phyloP scores from a whole-genome alignment of 257 asterid species.

The Fraxinus americana region DNA sequence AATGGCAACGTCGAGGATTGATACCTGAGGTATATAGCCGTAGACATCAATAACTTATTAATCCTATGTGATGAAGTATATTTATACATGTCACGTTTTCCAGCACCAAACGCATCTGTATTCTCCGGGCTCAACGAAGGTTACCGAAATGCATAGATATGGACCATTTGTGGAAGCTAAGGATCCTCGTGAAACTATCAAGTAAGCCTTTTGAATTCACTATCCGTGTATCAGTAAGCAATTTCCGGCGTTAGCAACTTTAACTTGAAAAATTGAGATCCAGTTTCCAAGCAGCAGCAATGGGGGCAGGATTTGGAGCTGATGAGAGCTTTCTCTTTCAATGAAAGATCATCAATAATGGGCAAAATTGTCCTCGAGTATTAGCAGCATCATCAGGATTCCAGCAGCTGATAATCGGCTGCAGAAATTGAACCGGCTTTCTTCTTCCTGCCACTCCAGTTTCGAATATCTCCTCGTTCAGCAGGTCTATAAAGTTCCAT shows the following conservation, averaged over 20 bases:
- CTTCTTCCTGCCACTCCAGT: conserved; percentile 4
- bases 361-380: conserved; percentile 36
- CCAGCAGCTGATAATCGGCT: conserved; percentile 69
- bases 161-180: conserved; percentile 37
- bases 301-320: conserved; percentile 39
- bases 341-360: conserved; percentile 46
- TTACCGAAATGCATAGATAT: conserved; percentile 37
- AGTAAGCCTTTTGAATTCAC: conserved; percentile 22
- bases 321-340: conserved; percentile 33
- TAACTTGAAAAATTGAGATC: conserved; percentile 19
- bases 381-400: conserved; percentile 99
- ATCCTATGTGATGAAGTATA: not conserved
- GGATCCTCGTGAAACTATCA: conserved; percentile 51
- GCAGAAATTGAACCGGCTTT: conserved; percentile 34
- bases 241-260: not conserved
- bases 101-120: conserved; percentile 56
- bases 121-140: conserved; percentile 47
- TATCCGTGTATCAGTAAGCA: not conserved
- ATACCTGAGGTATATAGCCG: conserved; percentile 47
- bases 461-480: not conserved
- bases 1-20: conserved; percentile 52
- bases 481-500: conserved; percentile 15
- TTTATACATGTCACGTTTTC: not conserved
- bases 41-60: no score
- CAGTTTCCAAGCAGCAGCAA: conserved; percentile 55